Base-by-base conservation (phyloP, 441 rosid species). In the Manihot esculenta region DNA sequence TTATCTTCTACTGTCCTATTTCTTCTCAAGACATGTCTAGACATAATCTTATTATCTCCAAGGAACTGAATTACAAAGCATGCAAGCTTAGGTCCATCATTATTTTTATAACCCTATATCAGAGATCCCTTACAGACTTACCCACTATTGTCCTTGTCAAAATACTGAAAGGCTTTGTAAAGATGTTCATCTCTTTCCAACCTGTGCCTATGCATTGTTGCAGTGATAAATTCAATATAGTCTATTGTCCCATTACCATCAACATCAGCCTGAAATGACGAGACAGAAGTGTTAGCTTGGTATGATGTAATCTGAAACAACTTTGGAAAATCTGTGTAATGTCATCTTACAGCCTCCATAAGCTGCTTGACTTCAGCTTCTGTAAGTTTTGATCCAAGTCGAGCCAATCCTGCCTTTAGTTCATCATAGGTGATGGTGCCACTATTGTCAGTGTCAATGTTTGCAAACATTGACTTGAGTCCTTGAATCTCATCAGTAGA, bases 401-500 rank as follows among this genome's bases (percentile, higher is more conserved):
- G 81, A 74, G 93, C 86, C 73, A 93, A 78, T 59, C 98, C 97
- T 2, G 88, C 64, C 83, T 86, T 89, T 58, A 91, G 80, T 80
- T 93, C 97, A 66, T 93, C 97, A 64, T 89, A 91, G 55, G 98
- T 93, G 80, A 93, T 93, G 26, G 90, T 85, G 69, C 96, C 97
- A 74, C 94, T 93, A 44, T 86, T 86, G 81, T 93, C 98, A 3
- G 96, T 89, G 74, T 93, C 98, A 66, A 91, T 85, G 79, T 93
- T 89, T 24, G 84, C 76, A 75, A 93, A 93, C 96, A 89, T 89
- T 68, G 91, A 72, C 79, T 87, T 91, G 23, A 91, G 90, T 72
- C 98, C 98, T 85, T 89, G 86, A 71, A 91, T 91, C 71, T 93
- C 98, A 67, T 93, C 98, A 75, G 85, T 87, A 26, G 91, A 84